Conservation (phyloP, 257 asterid species). For the Plantago major region DNA sequence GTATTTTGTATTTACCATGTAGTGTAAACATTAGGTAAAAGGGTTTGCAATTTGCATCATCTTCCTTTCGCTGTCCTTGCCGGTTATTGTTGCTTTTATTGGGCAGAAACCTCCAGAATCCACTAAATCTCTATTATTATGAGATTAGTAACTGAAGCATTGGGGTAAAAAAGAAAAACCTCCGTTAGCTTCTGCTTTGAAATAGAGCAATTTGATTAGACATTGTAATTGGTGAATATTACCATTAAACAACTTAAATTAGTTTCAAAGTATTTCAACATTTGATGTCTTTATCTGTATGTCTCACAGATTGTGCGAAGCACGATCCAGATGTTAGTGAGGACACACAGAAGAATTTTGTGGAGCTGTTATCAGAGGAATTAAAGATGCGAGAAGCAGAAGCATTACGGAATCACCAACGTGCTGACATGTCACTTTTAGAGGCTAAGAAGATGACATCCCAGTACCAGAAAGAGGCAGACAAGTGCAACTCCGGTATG, state of each 20-base stretch:
- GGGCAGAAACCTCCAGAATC: no score
- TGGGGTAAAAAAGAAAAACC: neutral
- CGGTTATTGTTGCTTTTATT: no score
- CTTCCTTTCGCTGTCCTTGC: no score
- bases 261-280: neutral
- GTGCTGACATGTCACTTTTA: slow-evolving; percentile 75
- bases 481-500: slow-evolving; percentile 96
- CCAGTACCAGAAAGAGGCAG: slow-evolving; percentile 93
- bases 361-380: slow-evolving; percentile 81
- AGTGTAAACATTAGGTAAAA: no score
- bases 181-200: slow-evolving; percentile 6
- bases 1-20: no score
- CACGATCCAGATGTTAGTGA: slow-evolving; percentile 83
- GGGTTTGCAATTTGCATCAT: no score
- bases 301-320: slow-evolving; percentile 69
- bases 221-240: no score
- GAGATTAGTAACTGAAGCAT: no score
- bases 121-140: no score
- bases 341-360: slow-evolving; percentile 78
- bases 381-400: slow-evolving; percentile 71
- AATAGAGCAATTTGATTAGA: neutral
- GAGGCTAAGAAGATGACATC: slow-evolving; percentile 93
- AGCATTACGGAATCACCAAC: slow-evolving; percentile 73
- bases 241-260: no score
- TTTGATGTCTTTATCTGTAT: neutral